Percentiles rank a stretch among this genome's conserved stretches.
Conservation (phyloP, 2,329 filamentous ascomycete species). For the Xylaria sp. region DNA sequence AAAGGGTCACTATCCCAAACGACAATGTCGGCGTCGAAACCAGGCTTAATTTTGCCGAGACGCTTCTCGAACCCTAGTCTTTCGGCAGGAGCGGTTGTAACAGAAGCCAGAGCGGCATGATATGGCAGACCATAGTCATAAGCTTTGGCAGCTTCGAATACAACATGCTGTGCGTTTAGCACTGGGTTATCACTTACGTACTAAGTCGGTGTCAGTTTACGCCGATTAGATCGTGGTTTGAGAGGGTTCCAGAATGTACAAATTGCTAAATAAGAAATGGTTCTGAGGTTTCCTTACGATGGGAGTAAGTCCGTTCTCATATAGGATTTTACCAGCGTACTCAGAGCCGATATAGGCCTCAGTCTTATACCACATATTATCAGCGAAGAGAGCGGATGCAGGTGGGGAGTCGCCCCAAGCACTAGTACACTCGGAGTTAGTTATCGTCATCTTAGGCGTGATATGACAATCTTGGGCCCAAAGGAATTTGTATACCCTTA, state of each 20-base stretch:
- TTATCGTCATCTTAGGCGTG: not conserved
- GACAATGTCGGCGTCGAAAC: conserved; percentile 69
- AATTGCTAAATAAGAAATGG: not conserved
- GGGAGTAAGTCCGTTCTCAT: conserved; percentile 71
- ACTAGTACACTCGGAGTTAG: not conserved
- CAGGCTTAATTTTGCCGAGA: conserved; percentile 69
- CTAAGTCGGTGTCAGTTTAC: not conserved
- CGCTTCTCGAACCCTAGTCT: conserved; percentile 66
- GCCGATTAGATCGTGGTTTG: not conserved
- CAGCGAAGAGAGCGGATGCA: conserved; percentile 73
- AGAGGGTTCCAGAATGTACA: not conserved
- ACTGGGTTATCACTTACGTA: conserved; percentile 79
- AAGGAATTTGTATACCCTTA: not conserved
- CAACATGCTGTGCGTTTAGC: conserved; percentile 74
- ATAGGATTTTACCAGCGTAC: conserved; percentile 72
- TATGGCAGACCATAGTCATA: conserved; percentile 70
- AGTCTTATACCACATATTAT: conserved; percentile 78
- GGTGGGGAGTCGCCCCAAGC: conserved; percentile 64
- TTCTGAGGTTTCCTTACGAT: conserved; percentile 48
- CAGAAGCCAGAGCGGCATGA: conserved; percentile 66
- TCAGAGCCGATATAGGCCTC: conserved; percentile 73
- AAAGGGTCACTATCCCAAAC: conserved; percentile 72
- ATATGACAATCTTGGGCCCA: not conserved
- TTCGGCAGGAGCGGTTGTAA: conserved; percentile 68
- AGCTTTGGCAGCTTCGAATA: conserved; percentile 71